Conservation (phyloP, 495 filamentous ascomycete species). For the Hyaloscypha variabilis region DNA sequence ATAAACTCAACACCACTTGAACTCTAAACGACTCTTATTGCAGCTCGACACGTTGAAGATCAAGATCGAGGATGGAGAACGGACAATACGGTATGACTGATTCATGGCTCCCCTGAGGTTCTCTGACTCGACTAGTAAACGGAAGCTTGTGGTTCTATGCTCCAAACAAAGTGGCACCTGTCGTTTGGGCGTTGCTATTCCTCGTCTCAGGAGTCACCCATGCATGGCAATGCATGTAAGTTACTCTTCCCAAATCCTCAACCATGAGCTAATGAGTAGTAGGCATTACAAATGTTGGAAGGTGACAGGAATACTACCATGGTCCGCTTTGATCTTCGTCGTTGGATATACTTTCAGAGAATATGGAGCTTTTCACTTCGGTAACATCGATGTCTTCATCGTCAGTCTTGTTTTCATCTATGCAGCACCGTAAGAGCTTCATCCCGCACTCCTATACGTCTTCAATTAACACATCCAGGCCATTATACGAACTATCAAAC, state of each 20-base stretch:
- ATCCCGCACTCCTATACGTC: neutral
- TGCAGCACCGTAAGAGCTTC: conserved; percentile 59
- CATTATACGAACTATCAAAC: conserved; percentile 73
- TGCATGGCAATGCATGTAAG: conserved; percentile 65
- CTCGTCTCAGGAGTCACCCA: conserved; percentile 59
- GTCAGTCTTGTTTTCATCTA: conserved; percentile 62
- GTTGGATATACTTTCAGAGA: conserved; percentile 61
- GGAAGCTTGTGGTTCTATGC: conserved; percentile 71
- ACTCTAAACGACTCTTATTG: neutral
- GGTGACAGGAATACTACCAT: conserved; percentile 58
- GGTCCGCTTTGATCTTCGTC: conserved; percentile 48
- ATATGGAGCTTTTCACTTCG: conserved; percentile 60
- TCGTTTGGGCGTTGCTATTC: conserved; percentile 70
- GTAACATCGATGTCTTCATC: conserved; percentile 59
- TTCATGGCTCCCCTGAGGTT: neutral
- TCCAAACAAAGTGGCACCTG: conserved; percentile 71
- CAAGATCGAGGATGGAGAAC: conserved; percentile 3
- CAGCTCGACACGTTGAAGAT: neutral
- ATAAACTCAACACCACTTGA: neutral
- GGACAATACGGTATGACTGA: conserved; percentile 8
- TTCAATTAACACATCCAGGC: conserved; percentile 43
- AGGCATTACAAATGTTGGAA: conserved; percentile 51
- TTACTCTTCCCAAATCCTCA: conserved; percentile 7
- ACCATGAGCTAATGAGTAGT: conserved; percentile 9
- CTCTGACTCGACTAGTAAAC: conserved; percentile 36